Base-by-base conservation (phyloP, 2,329 filamentous ascomycete genomes). In the Chrysoporthe cubensis region DNA sequence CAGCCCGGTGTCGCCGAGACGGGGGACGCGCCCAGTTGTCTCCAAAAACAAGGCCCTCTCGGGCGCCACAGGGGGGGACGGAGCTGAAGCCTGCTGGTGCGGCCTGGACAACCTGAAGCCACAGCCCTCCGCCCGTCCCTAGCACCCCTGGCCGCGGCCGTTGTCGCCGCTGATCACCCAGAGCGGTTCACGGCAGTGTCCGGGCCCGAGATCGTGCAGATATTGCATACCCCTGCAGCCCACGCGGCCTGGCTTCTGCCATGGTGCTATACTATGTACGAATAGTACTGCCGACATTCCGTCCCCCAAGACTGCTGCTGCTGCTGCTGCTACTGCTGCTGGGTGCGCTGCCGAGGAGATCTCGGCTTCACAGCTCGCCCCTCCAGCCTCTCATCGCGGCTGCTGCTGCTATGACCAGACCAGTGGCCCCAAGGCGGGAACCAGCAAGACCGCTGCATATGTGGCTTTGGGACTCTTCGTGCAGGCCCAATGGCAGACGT, bases 141-240 rank as follows among this genome's bases (percentile, higher is more conserved):
- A 44, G 48, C 65, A 64, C 65, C 67, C 65, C 65, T 67, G 65
- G 58, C 65, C 40, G 62, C 65, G 50, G 58, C 65, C 44, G 26
- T 57, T 62, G 50, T 62, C 59, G 48, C 50, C 43, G 66, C 58
- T 64, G 57, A 69, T 69, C 58, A 62, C 58, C 65, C 68, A 69
- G 21, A 64, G 59, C 46, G 62, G 62, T 67, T 67, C 68, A 52
- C 68, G 68, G 68, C 66, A 65, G 58, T 63, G 68, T 48, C 68
- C 68, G 68, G 65, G 42, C 43, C 57, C 54, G 52, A 48, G 62
- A 65, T 63, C 57, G 56, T 69, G 68, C 68, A 69, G 65, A 64
- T 65, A 63, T 52, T 60, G 65, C 66, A 61, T 61, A 67, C 62
- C 68, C 65, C 68, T 69, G 68, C 50, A 62, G 59, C 54, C 66